Conservation (phyloP, 2,329 filamentous ascomycete genomes). For the Nemania abortiva region DNA sequence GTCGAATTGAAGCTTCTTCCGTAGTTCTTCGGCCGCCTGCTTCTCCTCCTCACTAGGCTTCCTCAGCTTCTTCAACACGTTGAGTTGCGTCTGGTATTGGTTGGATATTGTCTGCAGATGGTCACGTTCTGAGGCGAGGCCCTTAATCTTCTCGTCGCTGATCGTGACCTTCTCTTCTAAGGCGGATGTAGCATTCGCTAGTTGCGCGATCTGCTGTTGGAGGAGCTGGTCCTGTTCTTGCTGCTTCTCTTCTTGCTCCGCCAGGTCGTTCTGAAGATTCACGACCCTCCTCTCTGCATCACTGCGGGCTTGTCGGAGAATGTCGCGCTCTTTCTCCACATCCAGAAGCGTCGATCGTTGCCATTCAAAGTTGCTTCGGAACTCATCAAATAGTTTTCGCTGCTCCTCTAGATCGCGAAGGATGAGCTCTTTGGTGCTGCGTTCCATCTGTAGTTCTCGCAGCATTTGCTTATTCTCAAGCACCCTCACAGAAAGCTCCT, state of each 20-base stretch:
- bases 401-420: constrained; percentile 53
- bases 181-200: constrained; percentile 42
- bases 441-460: constrained; percentile 48
- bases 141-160: constrained; percentile 48
- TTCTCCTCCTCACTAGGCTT: constrained; percentile 33
- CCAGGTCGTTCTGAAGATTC: constrained; percentile 45
- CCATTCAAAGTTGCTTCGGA: constrained; percentile 52
- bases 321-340: constrained; percentile 53
- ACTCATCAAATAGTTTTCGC: constrained; percentile 53
- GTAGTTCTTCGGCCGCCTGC: constrained; percentile 47
- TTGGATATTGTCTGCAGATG: constrained; percentile 38
- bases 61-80: constrained; percentile 38
- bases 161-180: constrained; percentile 46
- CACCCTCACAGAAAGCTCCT: constrained; percentile 47
- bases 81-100: constrained; percentile 42
- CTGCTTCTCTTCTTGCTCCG: constrained; percentile 42
- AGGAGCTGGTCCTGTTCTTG: constrained; percentile 46
- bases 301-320: constrained; percentile 47
- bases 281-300: constrained; percentile 45
- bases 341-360: constrained; percentile 48
- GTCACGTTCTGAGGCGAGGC: constrained; percentile 45
- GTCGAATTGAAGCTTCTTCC: constrained; percentile 47
- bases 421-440: constrained; percentile 51
- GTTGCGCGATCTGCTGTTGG: constrained; percentile 43
- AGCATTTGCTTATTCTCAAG: constrained; percentile 51